Evolutionary conservation across 208 protist genomes (phyloP).

Genomic region (Crithidia sp.): DNA sequence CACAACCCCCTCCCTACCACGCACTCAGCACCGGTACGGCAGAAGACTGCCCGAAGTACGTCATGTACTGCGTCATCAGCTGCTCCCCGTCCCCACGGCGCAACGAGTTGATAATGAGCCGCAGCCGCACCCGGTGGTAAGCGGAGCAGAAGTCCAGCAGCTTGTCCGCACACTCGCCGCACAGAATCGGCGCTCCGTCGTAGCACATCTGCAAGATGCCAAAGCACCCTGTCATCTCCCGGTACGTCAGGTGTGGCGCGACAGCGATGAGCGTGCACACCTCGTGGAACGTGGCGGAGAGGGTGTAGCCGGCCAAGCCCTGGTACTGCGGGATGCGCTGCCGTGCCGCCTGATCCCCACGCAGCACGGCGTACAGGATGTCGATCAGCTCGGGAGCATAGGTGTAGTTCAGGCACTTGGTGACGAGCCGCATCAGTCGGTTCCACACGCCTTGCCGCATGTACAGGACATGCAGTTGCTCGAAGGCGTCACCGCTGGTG

Average conservation of each 20-base stretch:
- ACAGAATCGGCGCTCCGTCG: slow-evolving; percentile 41
- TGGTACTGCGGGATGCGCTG: slow-evolving; percentile 33
- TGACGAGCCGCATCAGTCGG: slow-evolving; percentile 59
- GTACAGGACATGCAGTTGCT: slow-evolving; percentile 46
- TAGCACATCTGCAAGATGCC: slow-evolving; percentile 59
- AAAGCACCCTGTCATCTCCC: slow-evolving; percentile 62
- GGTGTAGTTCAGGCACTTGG: slow-evolving; percentile 58
- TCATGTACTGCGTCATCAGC: slow-evolving; percentile 54
- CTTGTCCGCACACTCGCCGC: slow-evolving; percentile 43
- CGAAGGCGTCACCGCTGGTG: slow-evolving; percentile 41
- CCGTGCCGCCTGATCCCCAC: slow-evolving; percentile 32
- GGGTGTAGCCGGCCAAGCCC: slow-evolving; percentile 29
- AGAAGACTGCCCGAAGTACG: slow-evolving; percentile 70
- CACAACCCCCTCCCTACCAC: slow-evolving; percentile 3
- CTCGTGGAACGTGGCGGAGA: slow-evolving; percentile 66
- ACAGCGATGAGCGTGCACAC: slow-evolving; percentile 61
- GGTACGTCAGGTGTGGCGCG: slow-evolving; percentile 45
- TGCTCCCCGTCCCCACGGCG: slow-evolving; percentile 40
- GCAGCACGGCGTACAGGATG: slow-evolving; percentile 61
- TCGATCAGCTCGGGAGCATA: slow-evolving; percentile 59
- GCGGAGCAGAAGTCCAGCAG: slow-evolving; percentile 82
- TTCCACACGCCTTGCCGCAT: slow-evolving; percentile 63
- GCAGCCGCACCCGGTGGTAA: slow-evolving; percentile 89
- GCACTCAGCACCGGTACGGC: slow-evolving; percentile 31
- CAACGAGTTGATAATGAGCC: slow-evolving; percentile 63